Evolutionary conservation across 225 moss, liverwort and hornwort species (phyloP), one percentile per base, ranked within the genome.

Genomic region (Straminergon stramineum): DNA sequence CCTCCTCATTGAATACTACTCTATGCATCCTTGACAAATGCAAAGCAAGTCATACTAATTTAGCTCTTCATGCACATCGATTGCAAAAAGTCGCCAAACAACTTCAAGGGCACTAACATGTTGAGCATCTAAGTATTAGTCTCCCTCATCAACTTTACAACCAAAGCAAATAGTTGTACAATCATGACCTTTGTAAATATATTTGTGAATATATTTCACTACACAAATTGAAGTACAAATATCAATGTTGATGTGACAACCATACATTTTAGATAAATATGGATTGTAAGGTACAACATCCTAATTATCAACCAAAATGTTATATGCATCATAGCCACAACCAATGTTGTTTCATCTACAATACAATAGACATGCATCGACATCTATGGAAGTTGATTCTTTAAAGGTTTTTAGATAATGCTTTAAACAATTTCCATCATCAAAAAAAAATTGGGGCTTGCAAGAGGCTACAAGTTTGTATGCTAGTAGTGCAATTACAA

Each of bases 311-410:
- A 37, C 13, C 20, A n/a, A n/a, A 68, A 68, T 68, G n/a, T 0
- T 4, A 12, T 0, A 0, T 6, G 22, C 68, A 5, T 68, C 12
- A 6, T 68, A n/a, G 7, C 13, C 6, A n/a, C 0, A 0, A 20
- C 37, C 2, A 67, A 11, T 37, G 37, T 67, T 67, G 35, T 37
- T n/a, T 7, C 4, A 13, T 68, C 0, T n/a, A 0, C 0, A 4
- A 22, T n/a, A 68, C 7, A 68, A 68, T n/a, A 13, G 4, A 68
- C n/a, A 68, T n/a, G 6, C 22, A 68, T 68, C 37, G 37, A 37
- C 12, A 22, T 68, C 12, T 68, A 37, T n/a, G 1, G 22, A 68
- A 7, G 13, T 12, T 9, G 2, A 22, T 2, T 22, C n/a, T n/a
- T 68, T 12, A 13, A n/a, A 68, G 11, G 7, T 22, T 68, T 68